phyloP scores from a whole-genome alignment of 306 rosid species.

The Sophora flavescens region DNA sequence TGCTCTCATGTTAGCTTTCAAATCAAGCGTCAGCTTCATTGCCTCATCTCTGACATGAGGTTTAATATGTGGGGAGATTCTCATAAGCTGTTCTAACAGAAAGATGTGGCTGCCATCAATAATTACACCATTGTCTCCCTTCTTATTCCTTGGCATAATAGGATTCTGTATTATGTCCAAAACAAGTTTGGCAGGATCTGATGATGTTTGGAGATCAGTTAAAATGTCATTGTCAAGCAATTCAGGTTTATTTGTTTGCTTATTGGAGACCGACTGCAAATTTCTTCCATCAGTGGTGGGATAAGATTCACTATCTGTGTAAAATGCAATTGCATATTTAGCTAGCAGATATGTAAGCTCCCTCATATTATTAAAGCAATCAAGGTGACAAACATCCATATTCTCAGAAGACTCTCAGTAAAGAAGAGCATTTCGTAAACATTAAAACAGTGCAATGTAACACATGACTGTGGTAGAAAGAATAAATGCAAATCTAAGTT shows the following conservation, averaged over 20 bases:
- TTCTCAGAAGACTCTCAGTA: neutral
- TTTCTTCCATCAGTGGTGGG: conserved; percentile 24
- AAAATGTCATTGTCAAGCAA: conserved; percentile 39
- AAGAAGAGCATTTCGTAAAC: neutral
- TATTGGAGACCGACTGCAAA: conserved; percentile 33
- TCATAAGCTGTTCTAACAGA: conserved; percentile 50
- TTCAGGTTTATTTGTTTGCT: conserved; percentile 35
- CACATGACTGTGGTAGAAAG: too few species aligned
- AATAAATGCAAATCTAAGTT: too few species aligned
- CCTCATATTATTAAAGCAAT: conserved; percentile 17
- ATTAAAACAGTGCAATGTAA: neutral
- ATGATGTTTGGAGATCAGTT: conserved; percentile 44
- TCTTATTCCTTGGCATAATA: conserved; percentile 41
- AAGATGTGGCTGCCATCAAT: conserved; percentile 36
- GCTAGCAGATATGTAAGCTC: conserved; percentile 22
- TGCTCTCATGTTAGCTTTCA: conserved; percentile 52
- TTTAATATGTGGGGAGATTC: conserved; percentile 52
- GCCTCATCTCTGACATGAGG: conserved; percentile 59
- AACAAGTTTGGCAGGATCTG: conserved; percentile 63
- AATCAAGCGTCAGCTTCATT: conserved; percentile 53
- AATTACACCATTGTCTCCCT: conserved; percentile 36
- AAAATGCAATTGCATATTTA: conserved; percentile 2
- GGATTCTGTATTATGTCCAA: conserved; percentile 53
- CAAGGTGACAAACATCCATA: neutral
- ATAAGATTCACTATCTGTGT: conserved; percentile 31